Evolutionary conservation across 2,329 filamentous ascomycete genomes (phyloP), one percentile per base, ranked within the genome.

Genomic region (Cladosporium sp.): DNA sequence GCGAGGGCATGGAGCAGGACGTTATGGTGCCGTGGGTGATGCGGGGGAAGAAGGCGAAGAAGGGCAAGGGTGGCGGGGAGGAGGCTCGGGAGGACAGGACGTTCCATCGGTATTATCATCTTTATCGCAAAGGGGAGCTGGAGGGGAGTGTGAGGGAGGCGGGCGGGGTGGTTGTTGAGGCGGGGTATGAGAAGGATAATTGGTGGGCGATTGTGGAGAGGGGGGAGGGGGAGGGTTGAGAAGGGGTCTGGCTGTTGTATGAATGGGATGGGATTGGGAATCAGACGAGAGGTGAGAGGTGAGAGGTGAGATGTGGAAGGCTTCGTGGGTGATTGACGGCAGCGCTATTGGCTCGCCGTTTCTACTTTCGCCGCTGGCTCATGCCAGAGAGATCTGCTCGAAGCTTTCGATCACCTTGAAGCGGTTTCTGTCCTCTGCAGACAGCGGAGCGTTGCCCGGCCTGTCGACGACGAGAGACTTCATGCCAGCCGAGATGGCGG

Each of bases 21-120:
- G 84, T 93, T 56, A 86, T 97, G 74, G 93, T 98, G 44, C 91
- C 93, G 11, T 98, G 93, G 93, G 89, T 97, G 19, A 81, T 91
- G 70, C 70, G 71, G 51, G 46, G 28, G 32, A 50, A 50, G 46
- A 43, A 43, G 31, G 10, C 28, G 4, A 62, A 63, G 33, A 46
- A 59, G 56, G 9, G 55, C 52, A 55, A 71, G 70, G 44, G 42
- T 48, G 31, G 44, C 46, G 38, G 16, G 44, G 28, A 49, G 45
- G 33, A 46, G 35, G 35, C 35, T 3, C 56, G 55, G 35, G 58
- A 56, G 18, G 64, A 62, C 43, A 75, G 75, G 66, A 89, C 84
- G 1, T 95, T 87, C 67, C 83, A 95, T 68, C 81, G 93, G 49
- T 98, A 95, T 68, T 98, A 98, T 68, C 93, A 98, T 71, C 76